phyloP scores from a whole-genome alignment of 2,329 filamentous ascomycete genomes.

The Colletotrichum sidae region DNA sequence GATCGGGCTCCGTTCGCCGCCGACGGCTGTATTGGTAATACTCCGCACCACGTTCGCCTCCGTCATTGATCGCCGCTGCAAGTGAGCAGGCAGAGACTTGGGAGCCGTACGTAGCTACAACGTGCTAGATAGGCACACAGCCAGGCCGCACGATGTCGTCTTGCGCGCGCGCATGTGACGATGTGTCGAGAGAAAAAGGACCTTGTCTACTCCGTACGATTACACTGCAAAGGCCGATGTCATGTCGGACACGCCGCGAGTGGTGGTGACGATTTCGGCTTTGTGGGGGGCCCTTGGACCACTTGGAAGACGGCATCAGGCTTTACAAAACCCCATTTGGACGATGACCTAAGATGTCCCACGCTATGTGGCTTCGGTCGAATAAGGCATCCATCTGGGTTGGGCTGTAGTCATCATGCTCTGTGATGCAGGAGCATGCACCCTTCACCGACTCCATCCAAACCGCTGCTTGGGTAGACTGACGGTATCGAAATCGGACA shows the following conservation, averaged over 20 bases:
- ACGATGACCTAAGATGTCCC: constrained; percentile 25
- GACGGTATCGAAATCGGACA: constrained; percentile 12
- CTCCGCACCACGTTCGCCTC: constrained; percentile 2
- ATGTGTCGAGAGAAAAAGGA: not conserved
- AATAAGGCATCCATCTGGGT: constrained; percentile 12
- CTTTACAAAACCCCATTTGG: constrained; percentile 7
- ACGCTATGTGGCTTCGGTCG: not conserved
- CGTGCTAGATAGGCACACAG: constrained; percentile 5
- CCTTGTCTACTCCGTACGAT: not conserved
- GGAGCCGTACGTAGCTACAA: constrained; percentile 19
- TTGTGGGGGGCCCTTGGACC: constrained; percentile 22
- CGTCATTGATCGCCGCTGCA: constrained; percentile 28
- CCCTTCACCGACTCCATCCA: constrained; percentile 9
- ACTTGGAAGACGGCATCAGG: constrained; percentile 11
- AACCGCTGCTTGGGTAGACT: not conserved
- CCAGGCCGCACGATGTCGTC: not conserved
- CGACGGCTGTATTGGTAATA: constrained; percentile 11
- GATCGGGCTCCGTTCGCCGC: not conserved
- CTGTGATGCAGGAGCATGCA: constrained; percentile 7
- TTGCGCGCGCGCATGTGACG: constrained; percentile 18
- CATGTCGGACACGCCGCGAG: constrained; percentile 25
- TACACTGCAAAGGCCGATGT: constrained; percentile 1
- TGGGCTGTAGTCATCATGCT: constrained; percentile 21
- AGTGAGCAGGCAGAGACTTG: constrained; percentile 19
- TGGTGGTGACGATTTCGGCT: constrained; percentile 1